A percentile compares a stretch with the other conserved stretches of the same genome.
These are phyloP conservation scores for Penicillium ucsense DNA, from an alignment of 495 filamentous ascomycete species.

Conservation along the genomic window DNA sequence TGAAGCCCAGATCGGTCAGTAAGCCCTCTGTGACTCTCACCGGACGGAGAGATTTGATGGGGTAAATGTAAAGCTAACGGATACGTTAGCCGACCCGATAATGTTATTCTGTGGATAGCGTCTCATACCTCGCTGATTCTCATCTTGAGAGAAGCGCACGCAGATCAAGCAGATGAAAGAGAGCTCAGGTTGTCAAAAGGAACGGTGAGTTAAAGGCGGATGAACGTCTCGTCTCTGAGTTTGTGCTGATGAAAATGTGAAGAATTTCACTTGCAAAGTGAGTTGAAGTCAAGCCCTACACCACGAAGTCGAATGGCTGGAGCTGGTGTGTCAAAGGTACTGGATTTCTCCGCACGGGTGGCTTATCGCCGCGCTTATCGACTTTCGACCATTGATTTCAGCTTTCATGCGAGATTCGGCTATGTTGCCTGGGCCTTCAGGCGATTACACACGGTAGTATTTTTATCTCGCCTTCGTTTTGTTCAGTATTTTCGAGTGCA, in stretches of 20 bases:
- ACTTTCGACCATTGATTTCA: neutral
- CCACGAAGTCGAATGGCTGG: neutral
- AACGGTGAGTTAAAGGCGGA: no score
- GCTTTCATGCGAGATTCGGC: neutral
- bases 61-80: conserved; percentile 69
- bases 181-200: neutral
- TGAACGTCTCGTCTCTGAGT: no score
- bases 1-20: conserved; percentile 58
- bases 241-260: no score
- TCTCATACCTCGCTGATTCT: conserved; percentile 33
- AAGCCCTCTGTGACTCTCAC: conserved; percentile 45
- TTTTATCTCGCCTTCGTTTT: no score
- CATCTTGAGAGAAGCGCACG: conserved; percentile 8
- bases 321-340: neutral
- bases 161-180: no score
- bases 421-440: no score
- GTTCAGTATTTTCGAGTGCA: no score
- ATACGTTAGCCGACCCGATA: neutral
- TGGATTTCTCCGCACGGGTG: neutral
- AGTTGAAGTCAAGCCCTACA: no score
- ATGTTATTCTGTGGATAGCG: no score
- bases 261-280: no score
- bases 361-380: conserved; percentile 3
- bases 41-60: conserved; percentile 75
- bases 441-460: no score